Base-by-base conservation (phyloP, 148 eudicot genomes). In the Vaccinium myrtillus region DNA sequence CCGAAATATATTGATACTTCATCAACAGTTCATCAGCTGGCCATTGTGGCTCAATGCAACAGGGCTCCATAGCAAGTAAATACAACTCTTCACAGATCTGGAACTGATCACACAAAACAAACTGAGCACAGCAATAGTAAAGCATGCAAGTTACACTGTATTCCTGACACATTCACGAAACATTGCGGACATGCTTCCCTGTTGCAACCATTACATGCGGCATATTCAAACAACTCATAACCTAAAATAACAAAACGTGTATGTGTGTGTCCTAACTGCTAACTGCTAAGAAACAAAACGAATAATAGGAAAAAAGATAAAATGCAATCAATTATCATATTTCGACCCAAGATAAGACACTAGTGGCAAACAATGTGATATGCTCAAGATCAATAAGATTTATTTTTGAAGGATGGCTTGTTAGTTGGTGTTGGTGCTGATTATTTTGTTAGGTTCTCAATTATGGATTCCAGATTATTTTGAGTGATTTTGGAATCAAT, bases 11-110 rank as follows among this genome's bases (percentile, higher is more conserved):
- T 49, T 96, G 99, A 86, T 96, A 96, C 82, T 92, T 93, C 99
- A 96, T 93, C 87, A 96, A 75, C 54, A 94, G 87, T 83, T 96
- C 99, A 85, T 92, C 98, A 36, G 95, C 87, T 49, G 96, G 94
- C 94, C 92, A 94, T 83, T 89, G 97, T 13, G 99, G 95, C 91
- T 96, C 99, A 73, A 96, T 89, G 86, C 99, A 96, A 83, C 98
- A 96, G 43, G 89, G 77, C 88, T 96, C 98, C 98, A 96, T 93
- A 12, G 14, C 82, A 19, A 76, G 76, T 58, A 12, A 88, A 81
- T 49, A 81, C 54, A 77, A 50, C 81, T 87, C 75, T 82, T 81
- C 85, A 89, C 87, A 86, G 83, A 36, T 90, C 93, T 89, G 90
- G 71, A 84, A 84, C 76, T 82, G 67, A 85, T 75, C 55, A 86